phyloP scores from a whole-genome alignment of 2,329 filamentous ascomycete genomes.

The Fusarium annulatum region DNA sequence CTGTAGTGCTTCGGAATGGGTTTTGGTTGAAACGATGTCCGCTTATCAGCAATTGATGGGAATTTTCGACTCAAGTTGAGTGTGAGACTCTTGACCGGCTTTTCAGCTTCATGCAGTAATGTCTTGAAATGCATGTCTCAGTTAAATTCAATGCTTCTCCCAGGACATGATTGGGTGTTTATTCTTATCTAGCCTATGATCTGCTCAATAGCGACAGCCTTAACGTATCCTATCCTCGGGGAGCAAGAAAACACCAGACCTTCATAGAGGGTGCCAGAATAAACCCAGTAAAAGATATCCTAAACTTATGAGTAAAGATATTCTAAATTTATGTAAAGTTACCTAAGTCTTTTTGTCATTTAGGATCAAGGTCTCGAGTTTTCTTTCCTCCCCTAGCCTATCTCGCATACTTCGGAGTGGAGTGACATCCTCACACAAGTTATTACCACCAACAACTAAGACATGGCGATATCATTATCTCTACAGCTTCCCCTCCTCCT shows the following conservation, averaged over 20 bases:
- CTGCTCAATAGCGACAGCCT: not conserved
- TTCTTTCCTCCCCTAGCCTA: no score
- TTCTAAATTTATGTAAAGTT: no score
- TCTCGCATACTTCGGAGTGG: not conserved
- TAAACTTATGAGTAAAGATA: no score
- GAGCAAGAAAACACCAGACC: no score
- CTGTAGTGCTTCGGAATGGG: rapidly evolving
- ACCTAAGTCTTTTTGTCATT: no score
- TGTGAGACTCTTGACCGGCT: not conserved
- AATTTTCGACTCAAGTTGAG: no score
- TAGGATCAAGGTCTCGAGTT: no score
- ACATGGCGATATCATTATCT: not conserved
- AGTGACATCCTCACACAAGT: not conserved
- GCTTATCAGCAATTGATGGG: no score
- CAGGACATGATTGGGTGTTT: no score
- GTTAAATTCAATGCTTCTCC: not conserved
- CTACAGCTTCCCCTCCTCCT: slow-evolving; percentile 56
- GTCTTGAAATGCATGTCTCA: not conserved
- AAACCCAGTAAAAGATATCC: no score
- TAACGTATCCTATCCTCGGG: not conserved
- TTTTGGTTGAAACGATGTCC: rapidly evolving
- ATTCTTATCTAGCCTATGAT: not conserved
- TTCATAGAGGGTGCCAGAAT: no score
- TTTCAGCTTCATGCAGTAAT: not conserved
- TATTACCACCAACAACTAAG: not conserved